Evolutionary conservation across 495 filamentous ascomycete species (phyloP), one percentile per base, ranked within the genome.

Genomic region (Friedmanniomyces endolithicus): DNA sequence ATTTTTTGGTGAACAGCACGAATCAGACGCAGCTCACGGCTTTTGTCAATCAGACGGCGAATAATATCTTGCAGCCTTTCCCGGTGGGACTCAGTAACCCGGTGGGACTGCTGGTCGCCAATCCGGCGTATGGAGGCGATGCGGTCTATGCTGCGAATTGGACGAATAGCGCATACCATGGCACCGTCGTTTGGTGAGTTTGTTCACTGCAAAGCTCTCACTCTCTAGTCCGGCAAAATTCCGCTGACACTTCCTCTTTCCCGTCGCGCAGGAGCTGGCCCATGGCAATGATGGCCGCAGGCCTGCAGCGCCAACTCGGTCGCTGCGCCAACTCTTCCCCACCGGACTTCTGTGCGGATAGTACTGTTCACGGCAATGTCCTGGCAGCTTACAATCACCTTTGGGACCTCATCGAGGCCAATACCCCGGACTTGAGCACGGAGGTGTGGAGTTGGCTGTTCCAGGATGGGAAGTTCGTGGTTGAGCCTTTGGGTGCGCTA

Each of bases 381-480:
- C 65, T 72, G 52, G 62, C 63, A 0, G 80, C 79, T 25, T 84
- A 85, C 64, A 78, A 78, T 58, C 64, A 68, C 23, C 71, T 84
- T 19, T 84, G 80, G 80, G 71, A 79, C 57, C 62, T 73, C 4
- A 79, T 84, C 57, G 78, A 81, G 53, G 65, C 67, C 0, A 83
- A 82, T 61, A 37, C 53, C 27, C 65, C 61, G 6, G 68, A 78
- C 53, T 69, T 84, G 41, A 76, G 73, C 35, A 66, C 63, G 17
- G 82, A 85, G 56, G 78, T 84, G 1, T 84, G 80, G 82, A 79
- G 73, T 39, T 85, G 80, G 80, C 62, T 68, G 31, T 83, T 78
- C 63, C 61, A 57, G 7, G 58, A 75, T 63, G 70, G 63, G 6
- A 64, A 61, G 11, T 84, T 80, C 64, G 51, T 70, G 19, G 71